These are phyloP conservation scores for Penicillium hordei DNA, from an alignment of 2,329 filamentous ascomycete genomes.

Conservation along the genomic window DNA sequence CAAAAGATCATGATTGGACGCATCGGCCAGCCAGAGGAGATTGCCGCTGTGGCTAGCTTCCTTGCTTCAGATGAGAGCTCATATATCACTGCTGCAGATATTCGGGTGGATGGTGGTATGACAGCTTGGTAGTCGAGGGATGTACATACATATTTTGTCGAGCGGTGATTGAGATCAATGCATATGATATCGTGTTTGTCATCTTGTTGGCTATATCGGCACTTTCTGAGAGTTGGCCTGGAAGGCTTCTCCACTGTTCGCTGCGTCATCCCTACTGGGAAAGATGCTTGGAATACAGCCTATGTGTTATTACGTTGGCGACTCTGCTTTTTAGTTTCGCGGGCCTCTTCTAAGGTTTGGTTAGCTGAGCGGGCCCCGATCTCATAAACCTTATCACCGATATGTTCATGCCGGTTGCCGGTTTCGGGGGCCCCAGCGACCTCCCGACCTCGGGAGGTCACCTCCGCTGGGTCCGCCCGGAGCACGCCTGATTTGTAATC, in stretches of 20 bases:
- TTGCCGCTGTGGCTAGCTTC: constrained; percentile 4
- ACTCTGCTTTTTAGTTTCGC: neutral
- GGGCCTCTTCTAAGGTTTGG: constrained; percentile 2
- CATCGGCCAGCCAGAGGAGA: neutral
- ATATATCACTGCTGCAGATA: constrained; percentile 6
- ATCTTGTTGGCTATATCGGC: neutral
- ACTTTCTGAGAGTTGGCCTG: neutral
- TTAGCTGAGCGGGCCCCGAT: constrained; percentile 26
- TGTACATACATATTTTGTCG: neutral
- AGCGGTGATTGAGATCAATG: neutral
- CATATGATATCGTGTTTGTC: neutral
- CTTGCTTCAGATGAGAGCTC: constrained; percentile 6
- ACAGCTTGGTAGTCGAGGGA: neutral
- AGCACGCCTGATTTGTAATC: neutral
- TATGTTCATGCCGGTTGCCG: neutral
- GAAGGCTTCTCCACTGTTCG: neutral
- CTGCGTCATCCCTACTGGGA: neutral
- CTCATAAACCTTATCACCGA: constrained; percentile 21
- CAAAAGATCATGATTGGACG: constrained; percentile 1
- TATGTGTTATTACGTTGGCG: neutral
- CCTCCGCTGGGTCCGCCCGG: neutral
- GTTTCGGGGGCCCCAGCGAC: neutral
- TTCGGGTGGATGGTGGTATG: constrained; percentile 8
- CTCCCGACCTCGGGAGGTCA: neutral
- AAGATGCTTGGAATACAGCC: neutral